A percentile compares a stretch with the other conserved stretches of the same genome.
These are phyloP conservation scores for Aegilops sharonensis DNA, from an alignment of 176 grass and related monocot species.

Conservation along the genomic window DNA sequence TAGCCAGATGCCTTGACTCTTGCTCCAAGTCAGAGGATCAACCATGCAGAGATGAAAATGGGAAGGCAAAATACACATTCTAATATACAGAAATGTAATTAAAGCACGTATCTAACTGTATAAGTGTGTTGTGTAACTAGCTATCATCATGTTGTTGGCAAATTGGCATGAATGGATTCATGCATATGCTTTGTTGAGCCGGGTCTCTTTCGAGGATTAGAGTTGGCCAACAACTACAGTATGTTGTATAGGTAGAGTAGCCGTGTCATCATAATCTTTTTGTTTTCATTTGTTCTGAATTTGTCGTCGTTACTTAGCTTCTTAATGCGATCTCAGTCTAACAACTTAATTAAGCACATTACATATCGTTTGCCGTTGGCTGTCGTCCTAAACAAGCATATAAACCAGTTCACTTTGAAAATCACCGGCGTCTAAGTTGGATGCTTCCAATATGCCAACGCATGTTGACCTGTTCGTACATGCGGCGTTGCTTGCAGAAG, in stretches of 20 bases:
- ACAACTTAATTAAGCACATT: background rate
- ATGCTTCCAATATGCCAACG: background rate
- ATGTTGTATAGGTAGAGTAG: background rate
- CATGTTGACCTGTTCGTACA: background rate
- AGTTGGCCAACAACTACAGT: background rate
- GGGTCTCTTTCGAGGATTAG: background rate
- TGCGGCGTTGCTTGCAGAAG: background rate
- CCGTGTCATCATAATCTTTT: no score
- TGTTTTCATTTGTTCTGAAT: background rate
- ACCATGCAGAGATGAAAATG: background rate
- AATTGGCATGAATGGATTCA: background rate
- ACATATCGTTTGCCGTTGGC: background rate
- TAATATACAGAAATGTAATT: background rate
- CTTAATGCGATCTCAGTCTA: background rate
- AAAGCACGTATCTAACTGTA: background rate
- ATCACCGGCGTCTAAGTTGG: background rate
- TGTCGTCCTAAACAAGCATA: slow-evolving; percentile 20
- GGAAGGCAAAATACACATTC: background rate
- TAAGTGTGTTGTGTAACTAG: no score
- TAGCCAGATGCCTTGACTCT: background rate
- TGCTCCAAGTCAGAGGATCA: background rate
- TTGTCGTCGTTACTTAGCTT: background rate
- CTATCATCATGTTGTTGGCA: no score
- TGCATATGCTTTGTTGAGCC: background rate
- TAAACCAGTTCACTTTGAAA: background rate